phyloP scores from a whole-genome alignment of 495 filamentous ascomycete genomes.

The Neurospora sp. region DNA sequence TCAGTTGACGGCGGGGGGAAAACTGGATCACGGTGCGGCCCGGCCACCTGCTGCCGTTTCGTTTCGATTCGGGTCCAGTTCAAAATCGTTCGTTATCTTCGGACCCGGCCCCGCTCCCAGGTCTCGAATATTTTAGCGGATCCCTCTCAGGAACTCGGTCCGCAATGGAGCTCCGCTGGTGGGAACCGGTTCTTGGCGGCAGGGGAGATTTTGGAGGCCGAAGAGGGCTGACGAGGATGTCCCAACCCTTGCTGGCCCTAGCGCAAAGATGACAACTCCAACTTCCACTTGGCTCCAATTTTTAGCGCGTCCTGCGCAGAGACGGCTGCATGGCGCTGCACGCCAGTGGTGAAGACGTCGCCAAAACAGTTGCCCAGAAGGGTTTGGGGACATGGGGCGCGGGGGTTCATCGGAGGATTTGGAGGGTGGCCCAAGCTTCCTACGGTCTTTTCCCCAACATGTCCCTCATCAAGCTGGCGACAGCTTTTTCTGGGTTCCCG shows the following conservation, averaged over 20 bases:
- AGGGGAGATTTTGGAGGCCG: not conserved
- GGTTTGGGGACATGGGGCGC: not conserved
- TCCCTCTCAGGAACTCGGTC: not conserved
- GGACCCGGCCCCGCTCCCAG: not conserved
- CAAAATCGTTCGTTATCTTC: not conserved
- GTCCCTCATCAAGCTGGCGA: not conserved
- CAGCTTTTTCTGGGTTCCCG: not conserved
- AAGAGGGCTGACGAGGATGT: not conserved
- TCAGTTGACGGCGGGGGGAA: not conserved
- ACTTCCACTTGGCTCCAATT: not conserved
- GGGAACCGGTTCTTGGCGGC: not conserved
- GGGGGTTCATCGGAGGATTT: not conserved
- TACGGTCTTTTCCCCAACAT: slow-evolving; percentile 1
- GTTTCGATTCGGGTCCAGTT: not conserved
- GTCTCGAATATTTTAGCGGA: not conserved
- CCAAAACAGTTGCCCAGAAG: not conserved
- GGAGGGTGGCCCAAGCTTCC: slow-evolving; percentile 1
- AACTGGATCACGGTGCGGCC: not conserved
- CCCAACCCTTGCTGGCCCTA: not conserved
- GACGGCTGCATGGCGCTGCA: not conserved
- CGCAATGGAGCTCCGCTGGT: not conserved
- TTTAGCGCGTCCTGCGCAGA: not conserved
- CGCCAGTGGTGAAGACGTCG: not conserved
- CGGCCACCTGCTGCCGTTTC: not conserved
- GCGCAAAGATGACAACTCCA: not conserved